phyloP scores from a whole-genome alignment of 768 basidiomycete genomes.

The Lepiota subincarnata region DNA sequence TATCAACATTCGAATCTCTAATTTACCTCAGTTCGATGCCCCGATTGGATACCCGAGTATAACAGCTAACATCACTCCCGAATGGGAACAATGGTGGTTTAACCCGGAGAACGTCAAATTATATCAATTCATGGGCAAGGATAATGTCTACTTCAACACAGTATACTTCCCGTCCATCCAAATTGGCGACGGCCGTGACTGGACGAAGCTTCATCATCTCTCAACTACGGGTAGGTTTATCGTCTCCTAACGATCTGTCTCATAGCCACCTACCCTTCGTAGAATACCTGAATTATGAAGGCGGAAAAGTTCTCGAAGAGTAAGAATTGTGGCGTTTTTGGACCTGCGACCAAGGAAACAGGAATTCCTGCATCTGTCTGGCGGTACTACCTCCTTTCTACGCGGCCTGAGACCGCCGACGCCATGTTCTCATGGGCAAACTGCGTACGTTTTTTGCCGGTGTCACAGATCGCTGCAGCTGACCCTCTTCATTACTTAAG shows the following conservation, averaged over 20 bases:
- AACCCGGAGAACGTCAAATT: constrained; percentile 84
- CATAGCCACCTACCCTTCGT: constrained; percentile 1
- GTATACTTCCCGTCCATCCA: constrained; percentile 91
- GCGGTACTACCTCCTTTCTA: constrained; percentile 92
- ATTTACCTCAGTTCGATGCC: constrained; percentile 78
- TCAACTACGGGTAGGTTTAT: constrained; percentile 79
- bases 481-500: constrained; percentile 32
- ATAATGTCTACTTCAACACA: constrained; percentile 98
- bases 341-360: constrained; percentile 89
- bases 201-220: constrained; percentile 92
- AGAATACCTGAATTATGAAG: constrained; percentile 99
- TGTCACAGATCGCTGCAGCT: constrained; percentile 1
- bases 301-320: constrained; percentile 99
- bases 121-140: constrained; percentile 99
- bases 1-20: constrained; percentile 7
- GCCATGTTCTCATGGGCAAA: constrained; percentile 97
- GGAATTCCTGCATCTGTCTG: constrained; percentile 93
- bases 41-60: constrained; percentile 97
- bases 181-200: constrained; percentile 83
- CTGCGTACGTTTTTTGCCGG: constrained; percentile 53
- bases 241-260: neutral
- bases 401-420: constrained; percentile 90
- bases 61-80: constrained; percentile 88
- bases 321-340: constrained; percentile 94
- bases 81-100: constrained; percentile 98